Percentiles rank a stretch among this genome's conserved stretches.
phyloP scores from a whole-genome alignment of 441 rosid species.

The Populus hybrid region DNA sequence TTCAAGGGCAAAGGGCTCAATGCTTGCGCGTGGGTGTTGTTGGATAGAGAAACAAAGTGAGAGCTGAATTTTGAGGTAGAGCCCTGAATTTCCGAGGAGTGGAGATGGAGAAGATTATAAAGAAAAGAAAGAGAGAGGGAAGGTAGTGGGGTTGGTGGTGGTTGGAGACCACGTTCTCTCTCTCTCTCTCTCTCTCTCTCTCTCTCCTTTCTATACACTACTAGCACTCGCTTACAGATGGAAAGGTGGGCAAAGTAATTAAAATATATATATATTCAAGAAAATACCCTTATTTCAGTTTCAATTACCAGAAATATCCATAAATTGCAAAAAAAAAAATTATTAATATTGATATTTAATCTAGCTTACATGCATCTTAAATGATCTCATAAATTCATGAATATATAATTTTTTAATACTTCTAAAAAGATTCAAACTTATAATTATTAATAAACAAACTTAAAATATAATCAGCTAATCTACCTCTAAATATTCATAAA shows the following conservation, averaged over 20 bases:
- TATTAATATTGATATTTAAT: too few species aligned
- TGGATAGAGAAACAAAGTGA: neutral
- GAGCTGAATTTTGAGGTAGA: slow-evolving; percentile 17
- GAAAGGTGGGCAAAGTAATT: neutral
- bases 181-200: too few species aligned
- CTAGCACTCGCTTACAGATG: neutral
- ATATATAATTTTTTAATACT: too few species aligned
- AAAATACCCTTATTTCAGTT: neutral
- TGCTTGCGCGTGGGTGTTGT: too few species aligned
- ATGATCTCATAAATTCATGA: too few species aligned
- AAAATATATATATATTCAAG: neutral
- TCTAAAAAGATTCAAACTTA: too few species aligned
- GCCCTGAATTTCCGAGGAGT: slow-evolving; percentile 29
- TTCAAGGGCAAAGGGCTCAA: neutral
- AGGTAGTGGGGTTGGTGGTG: slow-evolving; percentile 15
- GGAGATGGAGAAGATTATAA: slow-evolving; percentile 17
- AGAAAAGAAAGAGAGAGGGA: slow-evolving; percentile 19
- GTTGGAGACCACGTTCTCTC: slow-evolving; percentile 45
- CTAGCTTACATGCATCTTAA: fast-evolving
- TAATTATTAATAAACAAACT: neutral
- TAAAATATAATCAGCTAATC: neutral
- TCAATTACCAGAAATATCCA: neutral
- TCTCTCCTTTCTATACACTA: too few species aligned
- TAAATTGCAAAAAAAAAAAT: too few species aligned
- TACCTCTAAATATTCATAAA: too few species aligned